Percentiles rank a stretch among this genome's conserved stretches.
These are phyloP conservation scores for Noccaea caerulescens DNA, from an alignment of 345 rosid species.

Conservation along the genomic window DNA sequence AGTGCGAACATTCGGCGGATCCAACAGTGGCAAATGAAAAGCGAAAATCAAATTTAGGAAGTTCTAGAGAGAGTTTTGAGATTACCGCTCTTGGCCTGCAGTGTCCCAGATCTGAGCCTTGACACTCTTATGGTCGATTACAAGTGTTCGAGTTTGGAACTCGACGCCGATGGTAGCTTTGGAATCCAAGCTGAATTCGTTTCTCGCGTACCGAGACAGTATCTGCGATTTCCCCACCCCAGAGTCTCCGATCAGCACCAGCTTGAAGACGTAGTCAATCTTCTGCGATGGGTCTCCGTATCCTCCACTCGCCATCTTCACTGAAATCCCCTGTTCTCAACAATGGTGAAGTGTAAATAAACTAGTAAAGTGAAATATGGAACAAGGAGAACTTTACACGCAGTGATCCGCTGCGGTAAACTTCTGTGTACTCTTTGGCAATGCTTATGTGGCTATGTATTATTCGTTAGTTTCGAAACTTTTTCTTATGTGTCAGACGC, in stretches of 20 bases:
- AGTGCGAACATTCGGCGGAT: not conserved
- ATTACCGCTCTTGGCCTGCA: slow-evolving; percentile 87
- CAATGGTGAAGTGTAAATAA: slow-evolving; percentile 11
- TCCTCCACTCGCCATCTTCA: slow-evolving; percentile 59
- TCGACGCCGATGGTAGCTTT: slow-evolving; percentile 96
- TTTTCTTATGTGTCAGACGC: slow-evolving; percentile 22
- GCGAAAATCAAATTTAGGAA: not conserved
- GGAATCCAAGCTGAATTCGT: slow-evolving; percentile 84
- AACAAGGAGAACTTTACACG: slow-evolving; percentile 1
- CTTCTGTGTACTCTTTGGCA: not conserved
- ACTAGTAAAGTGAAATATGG: not conserved
- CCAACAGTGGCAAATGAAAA: not conserved
- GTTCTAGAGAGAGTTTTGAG: not conserved
- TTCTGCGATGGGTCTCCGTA: slow-evolving; percentile 62
- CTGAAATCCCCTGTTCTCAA: not conserved
- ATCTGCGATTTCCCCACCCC: slow-evolving; percentile 88
- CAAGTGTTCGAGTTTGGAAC: slow-evolving; percentile 80
- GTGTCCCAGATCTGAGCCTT: slow-evolving; percentile 99
- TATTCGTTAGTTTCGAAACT: not conserved
- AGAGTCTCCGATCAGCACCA: slow-evolving; percentile 85
- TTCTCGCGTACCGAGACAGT: slow-evolving; percentile 74
- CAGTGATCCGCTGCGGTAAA: slow-evolving; percentile 9
- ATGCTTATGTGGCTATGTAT: not conserved
- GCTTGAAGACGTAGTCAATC: slow-evolving; percentile 79
- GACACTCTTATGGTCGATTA: slow-evolving; percentile 75